Evolutionary conservation across 805 yeast genomes (phyloP).

Genomic region (Cyberlindnera americana): DNA sequence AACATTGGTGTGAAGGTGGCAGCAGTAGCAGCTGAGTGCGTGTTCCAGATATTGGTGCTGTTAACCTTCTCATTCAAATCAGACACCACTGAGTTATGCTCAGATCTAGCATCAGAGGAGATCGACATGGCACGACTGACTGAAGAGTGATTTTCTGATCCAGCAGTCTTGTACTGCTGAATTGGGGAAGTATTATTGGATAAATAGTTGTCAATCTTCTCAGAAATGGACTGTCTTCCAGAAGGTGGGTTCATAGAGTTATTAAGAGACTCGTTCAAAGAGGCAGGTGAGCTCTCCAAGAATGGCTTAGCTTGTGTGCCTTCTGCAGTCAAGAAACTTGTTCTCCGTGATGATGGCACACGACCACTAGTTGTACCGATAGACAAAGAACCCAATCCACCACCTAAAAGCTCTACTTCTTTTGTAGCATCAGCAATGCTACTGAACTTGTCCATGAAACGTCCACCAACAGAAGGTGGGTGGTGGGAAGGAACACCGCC

Average conservation of each 20-base stretch:
- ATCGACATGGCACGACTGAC: constrained; percentile 22
- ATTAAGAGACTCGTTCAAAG: constrained; percentile 30
- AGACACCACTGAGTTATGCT: constrained; percentile 31
- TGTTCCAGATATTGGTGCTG: constrained; percentile 53
- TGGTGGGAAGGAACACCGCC: constrained; percentile 38
- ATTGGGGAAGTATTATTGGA: constrained; percentile 44
- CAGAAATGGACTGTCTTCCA: constrained; percentile 33
- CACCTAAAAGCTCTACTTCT: constrained; percentile 51
- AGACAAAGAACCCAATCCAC: constrained; percentile 40
- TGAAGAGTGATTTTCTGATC: neutral
- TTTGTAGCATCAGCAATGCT: constrained; percentile 67
- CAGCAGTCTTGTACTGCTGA: constrained; percentile 24
- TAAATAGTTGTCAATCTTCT: constrained; percentile 56
- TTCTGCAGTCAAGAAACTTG: constrained; percentile 43
- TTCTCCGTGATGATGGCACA: constrained; percentile 44
- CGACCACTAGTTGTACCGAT: constrained; percentile 32
- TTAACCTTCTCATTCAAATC: constrained; percentile 28
- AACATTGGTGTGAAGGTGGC: constrained; percentile 49
- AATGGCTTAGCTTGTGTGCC: constrained; percentile 26
- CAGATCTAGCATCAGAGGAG: constrained; percentile 32
- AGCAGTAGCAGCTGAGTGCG: constrained; percentile 63
- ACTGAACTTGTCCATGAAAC: constrained; percentile 60
- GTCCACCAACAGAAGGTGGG: constrained; percentile 26
- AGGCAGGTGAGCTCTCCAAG: constrained; percentile 27
- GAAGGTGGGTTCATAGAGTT: constrained; percentile 16